Conservation (phyloP, 108 stramenopile species). For the Nitzschia inconspicua region DNA sequence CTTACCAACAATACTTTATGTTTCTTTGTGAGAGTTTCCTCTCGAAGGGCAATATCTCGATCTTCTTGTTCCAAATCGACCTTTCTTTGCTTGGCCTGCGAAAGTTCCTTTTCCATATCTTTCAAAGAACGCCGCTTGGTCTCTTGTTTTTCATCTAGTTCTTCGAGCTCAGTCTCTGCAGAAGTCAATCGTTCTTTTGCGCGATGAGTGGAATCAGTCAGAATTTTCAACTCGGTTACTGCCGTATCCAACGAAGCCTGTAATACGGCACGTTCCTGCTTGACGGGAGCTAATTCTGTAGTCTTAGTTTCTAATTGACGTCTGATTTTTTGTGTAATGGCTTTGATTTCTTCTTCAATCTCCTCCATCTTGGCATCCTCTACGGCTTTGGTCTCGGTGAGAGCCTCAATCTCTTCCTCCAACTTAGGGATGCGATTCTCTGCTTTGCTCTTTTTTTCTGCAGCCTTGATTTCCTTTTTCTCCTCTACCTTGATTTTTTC, state of each 20-base stretch:
- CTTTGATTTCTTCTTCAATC: conserved; percentile 76
- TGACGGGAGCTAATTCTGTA: conserved; percentile 76
- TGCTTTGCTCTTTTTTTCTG: conserved; percentile 45
- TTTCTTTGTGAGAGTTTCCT: conserved; percentile 47
- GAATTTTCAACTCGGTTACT: conserved; percentile 74
- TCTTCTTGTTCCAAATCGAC: conserved; percentile 54
- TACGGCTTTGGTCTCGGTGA: conserved; percentile 34
- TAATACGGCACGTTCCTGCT: conserved; percentile 73
- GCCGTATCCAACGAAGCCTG: conserved; percentile 80
- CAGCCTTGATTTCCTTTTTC: conserved; percentile 56
- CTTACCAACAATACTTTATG: conserved; percentile 62
- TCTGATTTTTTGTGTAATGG: conserved; percentile 78
- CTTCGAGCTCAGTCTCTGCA: conserved; percentile 74
- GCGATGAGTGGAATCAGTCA: conserved; percentile 71
- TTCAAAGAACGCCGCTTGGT: conserved; percentile 47
- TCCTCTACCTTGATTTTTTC: conserved; percentile 60
- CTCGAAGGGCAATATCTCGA: conserved; percentile 38
- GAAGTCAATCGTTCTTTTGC: conserved; percentile 67
- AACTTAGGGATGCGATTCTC: conserved; percentile 63
- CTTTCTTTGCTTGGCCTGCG: conserved; percentile 44
- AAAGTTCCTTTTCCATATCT: conserved; percentile 40
- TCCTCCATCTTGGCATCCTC: conserved; percentile 76
- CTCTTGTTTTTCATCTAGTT: conserved; percentile 54
- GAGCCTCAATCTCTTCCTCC: conserved; percentile 53
- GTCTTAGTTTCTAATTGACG: conserved; percentile 84